These are phyloP conservation scores for Madurella mycetomatis DNA, from an alignment of 2,329 filamentous ascomycete species.

Conservation along the genomic window DNA sequence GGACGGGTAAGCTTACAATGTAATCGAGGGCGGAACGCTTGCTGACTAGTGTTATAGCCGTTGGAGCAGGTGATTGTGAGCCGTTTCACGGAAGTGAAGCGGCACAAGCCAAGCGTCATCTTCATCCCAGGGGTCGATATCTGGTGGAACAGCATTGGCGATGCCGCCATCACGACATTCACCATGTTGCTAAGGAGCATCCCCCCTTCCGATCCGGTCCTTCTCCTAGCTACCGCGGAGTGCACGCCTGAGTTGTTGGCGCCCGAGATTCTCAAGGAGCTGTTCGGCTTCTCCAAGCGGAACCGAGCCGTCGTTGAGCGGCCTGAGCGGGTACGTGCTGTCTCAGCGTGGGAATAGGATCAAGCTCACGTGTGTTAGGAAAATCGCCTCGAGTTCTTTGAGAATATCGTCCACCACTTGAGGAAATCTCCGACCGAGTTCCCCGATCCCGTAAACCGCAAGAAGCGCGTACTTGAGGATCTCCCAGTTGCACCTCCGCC, in stretches of 20 bases:
- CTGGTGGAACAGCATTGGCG: slow-evolving; percentile 67
- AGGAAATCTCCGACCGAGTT: slow-evolving; percentile 78
- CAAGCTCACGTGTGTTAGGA: slow-evolving; percentile 36
- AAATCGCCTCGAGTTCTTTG: slow-evolving; percentile 76
- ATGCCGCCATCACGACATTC: slow-evolving; percentile 74
- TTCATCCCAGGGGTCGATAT: slow-evolving; percentile 87
- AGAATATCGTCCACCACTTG: slow-evolving; percentile 68
- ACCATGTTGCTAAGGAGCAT: slow-evolving; percentile 75
- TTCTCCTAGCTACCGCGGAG: slow-evolving; percentile 83
- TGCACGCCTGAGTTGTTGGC: slow-evolving; percentile 50
- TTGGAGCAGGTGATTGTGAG: slow-evolving; percentile 86
- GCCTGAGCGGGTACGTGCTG: slow-evolving; percentile 55
- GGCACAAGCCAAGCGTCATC: slow-evolving; percentile 93
- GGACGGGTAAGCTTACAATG: slow-evolving; percentile 55
- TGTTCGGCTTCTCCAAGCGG: slow-evolving; percentile 81
- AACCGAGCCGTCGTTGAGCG: slow-evolving; percentile 68
- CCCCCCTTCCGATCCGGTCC: slow-evolving; percentile 82
- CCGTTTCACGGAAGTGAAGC: slow-evolving; percentile 85
- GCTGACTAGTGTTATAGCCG: slow-evolving; percentile 43
- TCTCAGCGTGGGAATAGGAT: neutral
- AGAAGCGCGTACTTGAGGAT: slow-evolving; percentile 75
- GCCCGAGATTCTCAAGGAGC: slow-evolving; percentile 60
- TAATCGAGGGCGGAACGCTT: neutral
- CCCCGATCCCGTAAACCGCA: slow-evolving; percentile 79
- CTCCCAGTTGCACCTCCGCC: slow-evolving; percentile 71